A percentile compares a stretch with the other conserved stretches of the same genome.
These are phyloP conservation scores for Rubia yunnanensis DNA, from an alignment of 257 asterid species.

Conservation along the genomic window DNA sequence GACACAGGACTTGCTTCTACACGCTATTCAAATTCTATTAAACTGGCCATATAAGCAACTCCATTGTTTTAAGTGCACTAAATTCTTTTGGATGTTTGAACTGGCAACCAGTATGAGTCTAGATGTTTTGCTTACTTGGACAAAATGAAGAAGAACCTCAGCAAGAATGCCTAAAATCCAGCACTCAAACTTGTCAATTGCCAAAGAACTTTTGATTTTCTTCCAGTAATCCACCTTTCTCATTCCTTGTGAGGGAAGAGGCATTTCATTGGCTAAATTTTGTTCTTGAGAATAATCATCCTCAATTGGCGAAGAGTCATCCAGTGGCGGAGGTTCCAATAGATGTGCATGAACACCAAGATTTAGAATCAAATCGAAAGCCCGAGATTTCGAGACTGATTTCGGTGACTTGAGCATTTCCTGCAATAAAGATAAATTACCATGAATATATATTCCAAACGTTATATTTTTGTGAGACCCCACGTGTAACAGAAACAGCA, in stretches of 20 bases:
- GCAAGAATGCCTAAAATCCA: constrained; percentile 97
- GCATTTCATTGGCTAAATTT: constrained; percentile 55
- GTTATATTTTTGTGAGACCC: background rate
- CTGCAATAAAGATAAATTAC: constrained; percentile 34
- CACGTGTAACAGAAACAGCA: constrained; percentile 25
- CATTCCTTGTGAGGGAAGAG: constrained; percentile 44
- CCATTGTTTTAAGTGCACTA: background rate
- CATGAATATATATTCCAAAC: constrained; percentile 9
- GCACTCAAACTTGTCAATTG: constrained; percentile 80
- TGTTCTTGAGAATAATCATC: constrained; percentile 79
- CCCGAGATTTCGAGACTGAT: constrained; percentile 79
- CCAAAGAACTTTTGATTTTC: constrained; percentile 45
- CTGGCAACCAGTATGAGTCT: background rate
- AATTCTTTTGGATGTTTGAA: background rate
- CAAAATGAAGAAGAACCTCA: constrained; percentile 95
- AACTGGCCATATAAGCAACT: background rate
- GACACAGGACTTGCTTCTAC: no score
- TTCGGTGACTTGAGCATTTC: constrained; percentile 86
- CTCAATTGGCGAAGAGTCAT: constrained; percentile 59
- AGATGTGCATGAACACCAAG: constrained; percentile 98
- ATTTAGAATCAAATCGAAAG: constrained; percentile 89
- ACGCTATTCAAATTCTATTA: background rate
- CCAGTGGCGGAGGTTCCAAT: constrained; percentile 86
- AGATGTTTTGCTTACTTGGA: constrained; percentile 55
- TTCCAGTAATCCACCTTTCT: constrained; percentile 39